Conservation (phyloP, 306 rosid species). For the Abrus pulchellus region DNA sequence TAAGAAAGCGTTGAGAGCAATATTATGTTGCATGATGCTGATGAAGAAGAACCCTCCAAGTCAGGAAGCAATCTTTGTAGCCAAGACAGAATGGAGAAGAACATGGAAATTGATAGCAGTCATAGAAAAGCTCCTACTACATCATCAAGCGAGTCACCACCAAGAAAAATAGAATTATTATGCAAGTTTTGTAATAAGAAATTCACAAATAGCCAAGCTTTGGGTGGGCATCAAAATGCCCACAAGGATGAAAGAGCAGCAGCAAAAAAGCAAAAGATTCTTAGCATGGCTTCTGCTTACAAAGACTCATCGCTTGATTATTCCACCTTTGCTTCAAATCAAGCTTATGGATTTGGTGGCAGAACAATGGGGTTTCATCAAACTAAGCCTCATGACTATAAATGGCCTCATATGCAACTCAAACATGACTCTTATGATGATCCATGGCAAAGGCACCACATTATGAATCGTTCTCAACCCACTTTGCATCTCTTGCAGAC, state of each 20-base stretch:
- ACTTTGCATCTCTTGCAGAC: not conserved
- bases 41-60: not conserved
- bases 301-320: not conserved
- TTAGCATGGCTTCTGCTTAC: not conserved
- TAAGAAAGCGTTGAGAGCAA: too few species aligned
- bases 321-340: not conserved
- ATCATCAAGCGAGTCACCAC: not conserved
- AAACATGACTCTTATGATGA: not conserved
- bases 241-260: constrained; percentile 24
- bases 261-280: constrained; percentile 1
- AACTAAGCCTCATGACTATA: not conserved
- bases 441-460: not conserved
- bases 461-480: not conserved
- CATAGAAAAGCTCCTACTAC: not conserved
- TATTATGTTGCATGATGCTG: too few species aligned
- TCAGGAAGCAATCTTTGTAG: not conserved
- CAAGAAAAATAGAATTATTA: not conserved
- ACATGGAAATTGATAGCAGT: not conserved
- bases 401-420: not conserved
- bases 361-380: not conserved
- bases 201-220: constrained; percentile 4
- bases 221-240: constrained; percentile 38
- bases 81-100: not conserved
- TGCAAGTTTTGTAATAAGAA: constrained; percentile 7
- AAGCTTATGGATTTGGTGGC: not conserved